Evolutionary conservation across 225 moss, liverwort and hornwort genomes (phyloP), one percentile per base, ranked within the genome.

Genomic region (Ulota crispa): DNA sequence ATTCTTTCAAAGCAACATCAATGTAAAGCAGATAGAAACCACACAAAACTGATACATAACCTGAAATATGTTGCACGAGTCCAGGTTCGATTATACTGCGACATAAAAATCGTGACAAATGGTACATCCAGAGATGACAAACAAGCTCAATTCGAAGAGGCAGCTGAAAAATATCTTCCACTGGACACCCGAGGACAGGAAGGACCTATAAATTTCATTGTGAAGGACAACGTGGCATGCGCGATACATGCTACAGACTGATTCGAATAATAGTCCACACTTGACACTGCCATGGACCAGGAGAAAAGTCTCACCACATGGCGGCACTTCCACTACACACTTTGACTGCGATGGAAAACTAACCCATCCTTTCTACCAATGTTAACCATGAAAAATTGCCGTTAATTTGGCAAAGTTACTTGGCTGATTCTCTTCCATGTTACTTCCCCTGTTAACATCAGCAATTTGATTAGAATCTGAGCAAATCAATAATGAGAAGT

Each of bases 381-480:
- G 88, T 68, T 84, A 90, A 90, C 90, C 90, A 90, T 83, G 90
- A 90, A 88, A 88, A 84, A 82, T 86, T 88, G 88, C 90, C 86
- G 84, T 86, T 84, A 86, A 75, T 78, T 88, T 84, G 90, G 88
- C 90, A 88, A 88, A 84, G 75, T 83, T 90, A 88, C 90, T 90
- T 88, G 88, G 90, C 88, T 90, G 86, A 88, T 88, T 90, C 88
- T 90, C 90, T 90, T 90, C 88, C 90, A 88, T 86, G 86, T 90
- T 90, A 90, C 90, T 90, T 90, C 86, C 90, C 90, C 88, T 90
- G 90, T 84, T 90, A 88, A 88, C 88, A 90, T 90, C 88, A 90
- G 90, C 88, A 90, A 86, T 88, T 84, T 82, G 90, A 88, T 90
- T 90, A 90, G 90, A 88, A 88, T 90, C 86, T 57, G 66, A 82